Percentiles rank a stretch among this genome's conserved stretches.
These are phyloP conservation scores for Magnolia officinalis DNA, from an alignment of 164 flowering plant genomes.

Conservation along the genomic window DNA sequence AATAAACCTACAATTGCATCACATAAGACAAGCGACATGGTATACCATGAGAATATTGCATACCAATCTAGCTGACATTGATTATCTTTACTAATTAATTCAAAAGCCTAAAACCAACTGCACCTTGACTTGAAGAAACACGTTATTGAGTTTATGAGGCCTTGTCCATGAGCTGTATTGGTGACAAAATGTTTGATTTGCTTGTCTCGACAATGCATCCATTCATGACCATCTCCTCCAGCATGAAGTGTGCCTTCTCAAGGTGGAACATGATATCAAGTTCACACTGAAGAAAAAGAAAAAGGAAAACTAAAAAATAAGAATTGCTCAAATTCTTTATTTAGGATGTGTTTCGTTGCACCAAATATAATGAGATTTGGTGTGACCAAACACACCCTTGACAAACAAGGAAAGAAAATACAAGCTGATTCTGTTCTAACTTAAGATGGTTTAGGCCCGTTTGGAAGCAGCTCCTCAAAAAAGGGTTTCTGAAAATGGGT, in stretches of 20 bases:
- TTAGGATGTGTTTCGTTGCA: not conserved
- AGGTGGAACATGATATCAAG: conserved; percentile 98
- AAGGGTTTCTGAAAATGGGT: no score
- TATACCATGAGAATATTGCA: not conserved
- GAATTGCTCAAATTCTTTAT: not conserved
- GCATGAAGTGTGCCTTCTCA: conserved; percentile 98
- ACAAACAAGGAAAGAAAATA: not conserved
- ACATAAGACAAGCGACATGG: not conserved
- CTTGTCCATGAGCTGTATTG: conserved; percentile 92
- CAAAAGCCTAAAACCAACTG: not conserved
- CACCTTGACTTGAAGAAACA: not conserved
- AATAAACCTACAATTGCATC: not conserved
- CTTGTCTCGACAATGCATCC: conserved; percentile 94
- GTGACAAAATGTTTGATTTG: conserved; percentile 75
- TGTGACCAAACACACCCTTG: not conserved
- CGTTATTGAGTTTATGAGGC: conserved; percentile 32
- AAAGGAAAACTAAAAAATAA: not conserved
- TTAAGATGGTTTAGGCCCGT: no score
- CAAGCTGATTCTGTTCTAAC: not conserved
- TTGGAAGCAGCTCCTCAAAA: no score
- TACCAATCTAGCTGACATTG: not conserved
- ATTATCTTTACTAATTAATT: not conserved
- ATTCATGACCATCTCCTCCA: conserved; percentile 99
- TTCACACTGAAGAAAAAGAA: conserved; percentile 65
- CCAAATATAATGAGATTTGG: not conserved